These are phyloP conservation scores for Geosmithia putterillii DNA, from an alignment of 2,329 filamentous ascomycete genomes.

Conservation along the genomic window DNA sequence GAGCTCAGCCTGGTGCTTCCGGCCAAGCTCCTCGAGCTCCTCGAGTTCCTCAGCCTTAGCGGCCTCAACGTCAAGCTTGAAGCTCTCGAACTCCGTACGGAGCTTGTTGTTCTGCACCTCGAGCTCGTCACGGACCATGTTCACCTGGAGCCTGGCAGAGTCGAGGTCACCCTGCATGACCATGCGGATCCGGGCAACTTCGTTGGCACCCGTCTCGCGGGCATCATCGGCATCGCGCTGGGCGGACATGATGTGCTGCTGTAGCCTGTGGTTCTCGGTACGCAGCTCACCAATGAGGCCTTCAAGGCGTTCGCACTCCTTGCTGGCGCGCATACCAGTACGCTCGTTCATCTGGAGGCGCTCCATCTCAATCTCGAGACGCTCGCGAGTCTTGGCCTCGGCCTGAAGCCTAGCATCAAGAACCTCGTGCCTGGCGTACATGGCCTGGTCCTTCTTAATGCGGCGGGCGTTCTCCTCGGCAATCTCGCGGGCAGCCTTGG, in stretches of 20 bases:
- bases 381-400: conserved; percentile 57
- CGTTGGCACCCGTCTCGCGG: conserved; percentile 63
- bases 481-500: conserved; percentile 63
- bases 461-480: conserved; percentile 71
- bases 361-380: conserved; percentile 54
- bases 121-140: conserved; percentile 67
- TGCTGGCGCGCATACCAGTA: conserved; percentile 50
- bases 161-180: conserved; percentile 75
- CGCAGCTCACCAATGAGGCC: conserved; percentile 41
- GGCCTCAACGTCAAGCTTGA: conserved; percentile 69
- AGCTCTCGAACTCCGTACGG: conserved; percentile 63
- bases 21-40: conserved; percentile 51
- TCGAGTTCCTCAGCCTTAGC: conserved; percentile 73
- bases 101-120: conserved; percentile 67
- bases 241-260: conserved; percentile 54
- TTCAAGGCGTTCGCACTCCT: conserved; percentile 50
- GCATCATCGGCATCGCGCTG: conserved; percentile 79
- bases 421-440: conserved; percentile 67
- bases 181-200: conserved; percentile 69
- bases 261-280: conserved; percentile 59
- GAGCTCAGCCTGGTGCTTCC: conserved; percentile 54
- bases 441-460: conserved; percentile 66
- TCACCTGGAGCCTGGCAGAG: conserved; percentile 72
- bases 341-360: conserved; percentile 52
- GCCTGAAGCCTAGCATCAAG: conserved; percentile 66